Evolutionary conservation across 257 asterid genomes (phyloP).

Genomic region (Forsythia viridissima): DNA sequence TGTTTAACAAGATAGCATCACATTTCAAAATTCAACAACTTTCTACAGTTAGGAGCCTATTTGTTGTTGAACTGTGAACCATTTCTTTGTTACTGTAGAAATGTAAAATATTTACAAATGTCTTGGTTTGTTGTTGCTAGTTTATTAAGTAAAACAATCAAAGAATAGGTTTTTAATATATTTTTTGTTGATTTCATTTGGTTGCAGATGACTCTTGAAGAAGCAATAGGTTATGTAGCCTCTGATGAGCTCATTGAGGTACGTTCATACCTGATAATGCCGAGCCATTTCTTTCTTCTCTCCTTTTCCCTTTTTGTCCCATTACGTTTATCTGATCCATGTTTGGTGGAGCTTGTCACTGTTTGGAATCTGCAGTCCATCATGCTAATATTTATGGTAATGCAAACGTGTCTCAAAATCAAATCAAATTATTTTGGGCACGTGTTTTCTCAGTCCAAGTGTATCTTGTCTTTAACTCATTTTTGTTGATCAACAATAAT

Average conservation of each 20-base stretch:
- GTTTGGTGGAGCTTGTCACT: background rate
- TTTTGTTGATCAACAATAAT: background rate
- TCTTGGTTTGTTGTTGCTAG: background rate
- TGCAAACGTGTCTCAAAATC: background rate
- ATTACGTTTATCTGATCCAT: background rate
- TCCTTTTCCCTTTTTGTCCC: background rate
- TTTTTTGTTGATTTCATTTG: conserved; percentile 14
- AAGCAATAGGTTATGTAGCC: conserved; percentile 97
- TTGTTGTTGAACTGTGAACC: background rate
- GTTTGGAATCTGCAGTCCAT: background rate
- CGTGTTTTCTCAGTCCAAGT: background rate
- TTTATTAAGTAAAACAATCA: background rate
- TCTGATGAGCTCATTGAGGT: conserved; percentile 98
- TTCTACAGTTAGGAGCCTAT: background rate
- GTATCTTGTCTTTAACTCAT: background rate
- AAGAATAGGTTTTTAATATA: background rate
- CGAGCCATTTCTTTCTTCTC: background rate
- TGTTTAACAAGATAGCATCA: background rate
- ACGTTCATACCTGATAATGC: conserved; percentile 1
- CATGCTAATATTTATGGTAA: background rate
- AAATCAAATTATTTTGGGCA: background rate
- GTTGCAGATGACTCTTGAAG: conserved; percentile 88
- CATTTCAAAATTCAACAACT: background rate
- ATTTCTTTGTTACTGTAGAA: background rate
- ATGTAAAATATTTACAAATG: background rate